Conservation (phyloP, 2,329 filamentous ascomycete species). For the Chaetomiaceae sp. region DNA sequence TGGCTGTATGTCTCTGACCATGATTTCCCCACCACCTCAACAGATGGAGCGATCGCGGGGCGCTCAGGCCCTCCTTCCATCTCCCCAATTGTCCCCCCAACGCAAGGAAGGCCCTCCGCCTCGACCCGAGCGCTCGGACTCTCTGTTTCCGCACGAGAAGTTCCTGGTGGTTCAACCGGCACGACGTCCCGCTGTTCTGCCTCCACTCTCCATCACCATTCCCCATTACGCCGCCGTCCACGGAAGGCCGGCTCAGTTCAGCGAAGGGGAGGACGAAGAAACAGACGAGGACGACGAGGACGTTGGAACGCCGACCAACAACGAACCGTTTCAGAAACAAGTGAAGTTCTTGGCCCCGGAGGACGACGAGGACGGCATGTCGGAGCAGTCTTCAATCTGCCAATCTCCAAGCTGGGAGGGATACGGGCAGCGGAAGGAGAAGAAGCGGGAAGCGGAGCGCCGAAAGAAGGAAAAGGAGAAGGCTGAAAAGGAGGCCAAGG, state of each 20-base stretch:
- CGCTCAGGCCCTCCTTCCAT: conserved; percentile 11
- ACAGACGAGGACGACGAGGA: conserved; percentile 8
- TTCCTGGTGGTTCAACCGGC: conserved; percentile 23
- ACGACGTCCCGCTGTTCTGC: conserved; percentile 18
- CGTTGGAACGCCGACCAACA: conserved; percentile 14
- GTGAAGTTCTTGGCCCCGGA: conserved; percentile 35
- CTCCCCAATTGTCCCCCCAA: conserved; percentile 9
- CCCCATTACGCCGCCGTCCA: conserved; percentile 20
- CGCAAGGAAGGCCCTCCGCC: conserved; percentile 18
- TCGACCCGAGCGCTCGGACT: conserved; percentile 24
- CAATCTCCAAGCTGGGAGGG: conserved; percentile 59
- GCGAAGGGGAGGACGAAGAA: conserved; percentile 14
- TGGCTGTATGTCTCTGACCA: conserved; percentile 20
- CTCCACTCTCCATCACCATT: conserved; percentile 30
- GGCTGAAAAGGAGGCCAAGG: conserved; percentile 34
- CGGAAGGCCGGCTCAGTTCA: conserved; percentile 1
- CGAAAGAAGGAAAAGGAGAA: conserved; percentile 39
- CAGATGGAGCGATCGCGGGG: conserved; percentile 29
- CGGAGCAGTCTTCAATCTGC: conserved; percentile 47
- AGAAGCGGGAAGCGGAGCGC: conserved; percentile 38
- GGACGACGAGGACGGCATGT: conserved; percentile 29
- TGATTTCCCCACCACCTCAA: conserved; percentile 12
- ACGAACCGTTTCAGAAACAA: conserved; percentile 32
- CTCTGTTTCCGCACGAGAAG: conserved; percentile 20
- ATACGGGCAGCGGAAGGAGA: conserved; percentile 48